Base-by-base conservation (phyloP, 2,329 filamentous ascomycete species). In the Phaeophleospora eucalypticola region DNA sequence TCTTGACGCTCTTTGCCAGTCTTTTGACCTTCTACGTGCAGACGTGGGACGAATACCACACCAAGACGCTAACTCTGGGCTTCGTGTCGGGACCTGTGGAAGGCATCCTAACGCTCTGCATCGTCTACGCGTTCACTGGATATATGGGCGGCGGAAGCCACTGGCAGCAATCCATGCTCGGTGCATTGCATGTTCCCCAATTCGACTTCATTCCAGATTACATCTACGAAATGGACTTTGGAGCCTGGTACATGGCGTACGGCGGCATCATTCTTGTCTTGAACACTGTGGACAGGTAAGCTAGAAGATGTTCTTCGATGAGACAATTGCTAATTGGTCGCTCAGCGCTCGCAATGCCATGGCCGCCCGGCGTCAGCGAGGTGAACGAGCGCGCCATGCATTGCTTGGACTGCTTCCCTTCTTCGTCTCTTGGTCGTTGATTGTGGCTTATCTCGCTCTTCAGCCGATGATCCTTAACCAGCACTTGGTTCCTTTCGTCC, bases 41-140 rank as follows among this genome's bases (percentile, higher is more conserved):
- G 68, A 97, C 93, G 27, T 98, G 93, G 93, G 93, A 98, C 65
- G 93, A 97, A 68, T 98, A 97, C 71, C 91, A 97, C 72, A 98
- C 93, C 42, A 90, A 96, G 69, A 93, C 90, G 2, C 80, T 98
- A 39, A 96, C 89, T 1, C 80, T 98, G 4, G 93, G 93, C 49
- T 74, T 97, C 53, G 78, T 98, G 57, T 96, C 91, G 55, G 93
- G 93, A 0, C 93, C 93, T 3, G 93, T 98, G 32, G 93, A 98
- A 71, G 93, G 93, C 42, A 85, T 98, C 46, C 71, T 97, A 38
- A 89, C 88, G 34, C 78, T 98, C 16, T 84, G 88, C 60, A 65
- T 79, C 45, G 83, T 98, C 49, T 97, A 93, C 68, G 80, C 82
- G 29, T 72, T 94, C 53, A 97, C 93, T 3, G 91, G 86, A 41